Evolutionary conservation across 768 basidiomycete species (phyloP), one percentile per base, ranked within the genome.

Genomic region (Pulveroboletus sp.): DNA sequence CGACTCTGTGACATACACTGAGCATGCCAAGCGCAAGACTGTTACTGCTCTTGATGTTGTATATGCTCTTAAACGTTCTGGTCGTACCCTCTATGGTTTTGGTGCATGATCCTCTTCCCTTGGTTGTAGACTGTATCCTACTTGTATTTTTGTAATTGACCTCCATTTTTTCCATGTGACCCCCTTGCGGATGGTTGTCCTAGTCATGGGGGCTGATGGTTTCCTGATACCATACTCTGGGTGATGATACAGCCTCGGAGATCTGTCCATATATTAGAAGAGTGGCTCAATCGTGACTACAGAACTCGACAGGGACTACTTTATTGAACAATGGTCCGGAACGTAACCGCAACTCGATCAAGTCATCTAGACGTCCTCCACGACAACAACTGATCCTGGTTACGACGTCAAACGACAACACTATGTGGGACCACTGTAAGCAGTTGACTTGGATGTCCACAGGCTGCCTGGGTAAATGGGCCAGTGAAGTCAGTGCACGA

Each of bases 1-100:
- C 60, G 93, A 95, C 68, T 93, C 92, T 47, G 94, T 96, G 59
- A 96, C 93, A 70, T 96, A 97, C 83, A 96, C 93, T 47, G 93
- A 97, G 71, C 93, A 97, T 72, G 93, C 93, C 36, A 97, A 97
- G 75, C 79, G 91, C 67, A 91, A 90, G 73, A 93, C 92, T 26
- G 93, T 95, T 42, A 95, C 93, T 41, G 92, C 94, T 1, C 87
- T 97, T 57, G 94, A 97, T 65, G 94, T 91, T 30, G 88, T 90
- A 11, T 91, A 90, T 58, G 88, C 89, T 6, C 79, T 91, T 42
- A 89, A 90, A 71, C 83, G 88, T 32, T 88, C 85, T 42, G 88
- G 87, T 24, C 84, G 91, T 58, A 94, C 91, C 14, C 82, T 95
- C 28, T 95, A 94, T 66, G 93, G 91, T 73, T 92, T 93, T 77